These are phyloP conservation scores for Blepharisma japonicum DNA, from an alignment of 73 alveolate genomes.

Conservation along the genomic window DNA sequence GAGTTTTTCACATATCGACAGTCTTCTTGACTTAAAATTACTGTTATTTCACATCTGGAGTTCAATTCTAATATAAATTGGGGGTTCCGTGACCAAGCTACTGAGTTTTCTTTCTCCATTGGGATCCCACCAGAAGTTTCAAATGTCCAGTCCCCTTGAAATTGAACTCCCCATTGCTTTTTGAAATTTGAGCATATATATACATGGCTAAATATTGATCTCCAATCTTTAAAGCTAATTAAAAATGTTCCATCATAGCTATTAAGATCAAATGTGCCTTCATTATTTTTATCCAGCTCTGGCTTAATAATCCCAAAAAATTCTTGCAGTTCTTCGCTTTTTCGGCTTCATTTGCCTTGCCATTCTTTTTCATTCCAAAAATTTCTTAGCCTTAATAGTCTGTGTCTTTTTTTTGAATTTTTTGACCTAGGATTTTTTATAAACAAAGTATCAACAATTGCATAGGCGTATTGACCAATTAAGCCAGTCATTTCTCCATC, in stretches of 20 bases:
- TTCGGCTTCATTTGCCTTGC: constrained; percentile 97
- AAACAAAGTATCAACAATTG: constrained; percentile 88
- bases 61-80: constrained; percentile 19
- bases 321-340: constrained; percentile 97
- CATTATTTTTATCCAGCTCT: neutral
- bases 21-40: too few species aligned
- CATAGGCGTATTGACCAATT: constrained; percentile 95
- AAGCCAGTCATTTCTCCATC: constrained; percentile 92
- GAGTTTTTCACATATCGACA: too few species aligned
- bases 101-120: neutral
- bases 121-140: constrained; percentile 28
- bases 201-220: constrained; percentile 61
- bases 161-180: constrained; percentile 70
- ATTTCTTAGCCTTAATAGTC: constrained; percentile 91
- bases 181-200: constrained; percentile 72
- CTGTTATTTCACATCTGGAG: too few species aligned
- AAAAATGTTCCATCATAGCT: constrained; percentile 96
- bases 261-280: neutral
- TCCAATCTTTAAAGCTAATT: constrained; percentile 89
- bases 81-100: constrained; percentile 24
- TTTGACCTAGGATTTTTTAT: constrained; percentile 45
- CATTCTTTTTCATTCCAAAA: constrained; percentile 99
- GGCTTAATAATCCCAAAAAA: constrained; percentile 52
- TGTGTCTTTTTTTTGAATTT: constrained; percentile 54
- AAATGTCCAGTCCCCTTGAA: constrained; percentile 29